Evolutionary conservation across 306 rosid genomes (phyloP), one percentile per base, ranked within the genome.

Genomic region (Trifolium fragiferum): DNA sequence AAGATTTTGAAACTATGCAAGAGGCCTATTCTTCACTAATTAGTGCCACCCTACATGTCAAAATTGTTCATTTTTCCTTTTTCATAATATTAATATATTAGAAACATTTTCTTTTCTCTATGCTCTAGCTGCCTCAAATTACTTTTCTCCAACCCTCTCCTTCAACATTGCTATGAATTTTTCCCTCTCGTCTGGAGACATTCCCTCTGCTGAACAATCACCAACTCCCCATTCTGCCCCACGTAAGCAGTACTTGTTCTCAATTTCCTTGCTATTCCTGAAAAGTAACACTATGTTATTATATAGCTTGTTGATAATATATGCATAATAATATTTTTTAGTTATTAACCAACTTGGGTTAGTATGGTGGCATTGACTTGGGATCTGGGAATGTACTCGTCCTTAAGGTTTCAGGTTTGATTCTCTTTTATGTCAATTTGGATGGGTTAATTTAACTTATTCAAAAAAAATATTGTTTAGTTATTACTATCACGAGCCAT

Each of bases 161-260:
- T 89, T 93, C 93, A 93, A 74, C 84, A 63, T 82, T 19, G 86
- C 75, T 74, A 93, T 86, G 87, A 93, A 93, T 11, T 84, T 87
- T 0, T 93, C 98, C 59, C 84, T 89, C 13, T 88, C 96, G 1
- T 78, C 89, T 0, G 87, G 79, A 18, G 96, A 73, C 98, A 93
- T 88, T 68, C 88, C 96, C 78, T 89, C 92, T 0, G 93, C 67
- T 15, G 97, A 91, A 83, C 97, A 93, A 79, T 93, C 97, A 25
- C 98, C 98, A 6, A 93, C 92, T 71, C 96, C 98, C 98, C 96
- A 91, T 77, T 93, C 98, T 8, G 97, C 98, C 0, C 97, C 98
- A 0, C 98, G 86, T 65, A 93, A 2, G 78, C 97, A 93, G 76
- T 93, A 91, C 89, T 93, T 93, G 86, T 93, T 89, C 68, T 84